These are phyloP conservation scores for Lomentospora prolificans DNA, from an alignment of 2,329 filamentous ascomycete species.

Conservation along the genomic window DNA sequence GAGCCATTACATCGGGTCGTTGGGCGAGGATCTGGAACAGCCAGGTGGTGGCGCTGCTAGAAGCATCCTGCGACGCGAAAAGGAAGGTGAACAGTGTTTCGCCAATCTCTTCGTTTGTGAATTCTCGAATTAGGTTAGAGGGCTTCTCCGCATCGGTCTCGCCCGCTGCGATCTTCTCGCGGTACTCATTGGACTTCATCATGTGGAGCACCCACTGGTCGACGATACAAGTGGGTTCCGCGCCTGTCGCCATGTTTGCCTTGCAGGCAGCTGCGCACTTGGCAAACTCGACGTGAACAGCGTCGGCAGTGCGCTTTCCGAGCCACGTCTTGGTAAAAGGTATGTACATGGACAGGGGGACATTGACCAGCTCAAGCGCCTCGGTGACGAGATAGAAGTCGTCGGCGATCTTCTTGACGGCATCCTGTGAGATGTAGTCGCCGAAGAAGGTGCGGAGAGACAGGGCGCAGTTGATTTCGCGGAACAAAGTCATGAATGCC, in stretches of 20 bases:
- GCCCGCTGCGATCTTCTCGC: conserved; percentile 53
- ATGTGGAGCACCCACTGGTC: conserved; percentile 69
- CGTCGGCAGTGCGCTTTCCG: conserved; percentile 65
- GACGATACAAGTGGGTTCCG: conserved; percentile 61
- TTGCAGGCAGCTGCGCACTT: conserved; percentile 64
- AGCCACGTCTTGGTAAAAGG: conserved; percentile 70
- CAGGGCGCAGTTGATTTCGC: conserved; percentile 69
- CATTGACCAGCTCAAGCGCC: conserved; percentile 70
- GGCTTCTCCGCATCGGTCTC: conserved; percentile 30
- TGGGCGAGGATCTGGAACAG: conserved; percentile 42
- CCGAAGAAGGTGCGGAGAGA: conserved; percentile 74
- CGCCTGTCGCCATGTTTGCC: conserved; percentile 60
- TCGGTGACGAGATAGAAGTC: conserved; percentile 73
- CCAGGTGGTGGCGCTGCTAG: conserved; percentile 42
- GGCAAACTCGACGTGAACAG: conserved; percentile 59
- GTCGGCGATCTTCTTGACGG: conserved; percentile 64
- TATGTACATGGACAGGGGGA: conserved; percentile 58
- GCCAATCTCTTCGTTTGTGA: conserved; percentile 37
- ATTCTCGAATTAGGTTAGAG: conserved; percentile 36
- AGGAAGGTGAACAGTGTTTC: conserved; percentile 43
- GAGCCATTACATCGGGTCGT: conserved; percentile 35
- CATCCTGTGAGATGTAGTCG: conserved; percentile 63
- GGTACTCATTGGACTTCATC: conserved; percentile 61
- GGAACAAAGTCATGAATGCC: conserved; percentile 62
- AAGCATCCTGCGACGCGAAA: conserved; percentile 44